Evolutionary conservation across 495 filamentous ascomycete species (phyloP).

Genomic region (Umbilicaria muhlenbergii): DNA sequence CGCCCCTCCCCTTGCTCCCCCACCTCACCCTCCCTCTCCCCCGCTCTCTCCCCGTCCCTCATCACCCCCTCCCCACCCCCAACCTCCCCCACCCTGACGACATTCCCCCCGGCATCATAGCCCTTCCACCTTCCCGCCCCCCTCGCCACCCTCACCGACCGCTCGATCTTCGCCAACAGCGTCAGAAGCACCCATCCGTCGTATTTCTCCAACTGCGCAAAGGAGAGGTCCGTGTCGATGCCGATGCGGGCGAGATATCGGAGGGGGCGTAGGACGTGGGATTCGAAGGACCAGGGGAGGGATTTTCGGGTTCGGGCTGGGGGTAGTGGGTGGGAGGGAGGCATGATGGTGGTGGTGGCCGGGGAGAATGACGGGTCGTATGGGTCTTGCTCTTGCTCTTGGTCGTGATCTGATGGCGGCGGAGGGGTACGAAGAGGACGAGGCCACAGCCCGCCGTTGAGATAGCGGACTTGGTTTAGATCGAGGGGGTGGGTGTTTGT

Average conservation of each 20-base stretch:
- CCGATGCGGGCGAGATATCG: conserved; percentile 4
- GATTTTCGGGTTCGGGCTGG: neutral
- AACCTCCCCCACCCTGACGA: neutral
- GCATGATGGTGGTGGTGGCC: no score
- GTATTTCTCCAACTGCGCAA: conserved; percentile 4
- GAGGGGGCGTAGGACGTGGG: conserved; percentile 12
- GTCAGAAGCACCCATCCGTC: conserved; percentile 20
- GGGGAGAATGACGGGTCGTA: no score
- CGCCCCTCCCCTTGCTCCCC: no score
- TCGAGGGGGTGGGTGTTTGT: neutral
- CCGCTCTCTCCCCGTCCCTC: neutral
- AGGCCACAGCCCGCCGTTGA: no score
- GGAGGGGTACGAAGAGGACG: neutral
- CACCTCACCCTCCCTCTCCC: no score
- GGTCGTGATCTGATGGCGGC: neutral
- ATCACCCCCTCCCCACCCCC: conserved; percentile 1
- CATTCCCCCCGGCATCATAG: no score
- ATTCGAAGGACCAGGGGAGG: conserved; percentile 10
- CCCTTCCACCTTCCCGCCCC: no score
- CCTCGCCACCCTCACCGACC: conserved; percentile 1
- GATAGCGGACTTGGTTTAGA: neutral
- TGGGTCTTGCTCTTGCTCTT: no score
- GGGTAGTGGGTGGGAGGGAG: neutral
- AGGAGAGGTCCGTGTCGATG: neutral
- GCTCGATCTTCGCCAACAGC: conserved; percentile 10